A percentile compares a stretch with the other conserved stretches of the same genome.
These are phyloP conservation scores for Pluteus cervinus DNA, from an alignment of 768 basidiomycete genomes.

Conservation along the genomic window DNA sequence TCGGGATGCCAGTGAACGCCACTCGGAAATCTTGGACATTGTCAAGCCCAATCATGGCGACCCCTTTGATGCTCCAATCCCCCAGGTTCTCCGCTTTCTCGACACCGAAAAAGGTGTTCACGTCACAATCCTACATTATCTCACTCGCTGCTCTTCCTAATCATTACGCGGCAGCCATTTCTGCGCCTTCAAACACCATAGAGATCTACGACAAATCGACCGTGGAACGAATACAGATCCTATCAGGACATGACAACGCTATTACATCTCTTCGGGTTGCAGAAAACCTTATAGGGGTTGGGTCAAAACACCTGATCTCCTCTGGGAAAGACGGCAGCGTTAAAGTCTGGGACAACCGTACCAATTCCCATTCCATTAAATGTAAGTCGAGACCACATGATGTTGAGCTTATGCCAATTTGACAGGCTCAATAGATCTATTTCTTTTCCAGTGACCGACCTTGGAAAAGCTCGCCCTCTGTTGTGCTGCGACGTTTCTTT, in stretches of 20 bases:
- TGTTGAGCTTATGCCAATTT: conserved; percentile 16
- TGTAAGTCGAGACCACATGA: conserved; percentile 36
- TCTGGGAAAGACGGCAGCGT: conserved; percentile 70
- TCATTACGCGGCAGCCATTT: conserved; percentile 55
- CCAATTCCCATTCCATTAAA: conserved; percentile 44
- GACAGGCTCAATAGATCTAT: conserved; percentile 30
- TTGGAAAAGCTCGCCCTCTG: conserved; percentile 36
- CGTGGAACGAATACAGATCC: conserved; percentile 36
- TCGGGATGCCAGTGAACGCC: not conserved
- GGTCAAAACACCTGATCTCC: conserved; percentile 46
- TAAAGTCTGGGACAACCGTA: conserved; percentile 71
- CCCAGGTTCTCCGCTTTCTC: too few relatives aligned
- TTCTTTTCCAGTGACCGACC: conserved; percentile 38
- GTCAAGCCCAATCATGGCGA: too few relatives aligned
- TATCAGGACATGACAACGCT: conserved; percentile 52
- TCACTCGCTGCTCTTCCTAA: conserved; percentile 42
- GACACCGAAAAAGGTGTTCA: too few relatives aligned
- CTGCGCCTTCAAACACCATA: conserved; percentile 60
- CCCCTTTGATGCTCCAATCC: too few relatives aligned
- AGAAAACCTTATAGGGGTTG: conserved; percentile 31
- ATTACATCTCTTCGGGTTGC: conserved; percentile 51
- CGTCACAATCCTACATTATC: conserved; percentile 52
- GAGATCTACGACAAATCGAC: conserved; percentile 59
- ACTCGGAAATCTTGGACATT: conserved; percentile 1
- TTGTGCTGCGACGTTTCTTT: conserved; percentile 66